Base-by-base conservation (phyloP, 345 rosid species). In the Passiflora organensis region DNA sequence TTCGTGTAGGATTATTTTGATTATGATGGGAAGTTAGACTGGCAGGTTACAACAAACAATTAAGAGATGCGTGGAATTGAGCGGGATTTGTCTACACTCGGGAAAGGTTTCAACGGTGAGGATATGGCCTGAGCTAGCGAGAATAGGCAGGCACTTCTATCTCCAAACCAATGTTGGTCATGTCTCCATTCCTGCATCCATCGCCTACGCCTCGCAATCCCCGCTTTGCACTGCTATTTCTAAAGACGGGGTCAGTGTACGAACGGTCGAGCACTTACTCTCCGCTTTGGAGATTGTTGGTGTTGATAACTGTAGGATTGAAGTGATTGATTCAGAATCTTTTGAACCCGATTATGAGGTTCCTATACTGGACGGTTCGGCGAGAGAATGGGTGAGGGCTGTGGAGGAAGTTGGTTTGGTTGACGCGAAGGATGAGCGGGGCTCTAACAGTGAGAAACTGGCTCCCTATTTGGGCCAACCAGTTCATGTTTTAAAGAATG, bases 361-460 rank as follows among this genome's bases (percentile, higher is more conserved):
- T 69, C 98, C 96, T 17, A 75, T 87, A 60, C 74, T 84, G 50
- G 96, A 91, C 74, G 98, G 96, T 28, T 91, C 96, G 53, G 96
- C 98, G 0, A 69, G 73, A 58, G 68, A 73, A 36, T 91, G 96
- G 98, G 78, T 77, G 25, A 78, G 82, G 43, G 85, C 76, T 2
- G 79, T 91, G 42, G 77, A 79, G 52, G 58, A 67, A 39, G 87
- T 73, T 67, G 91, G 98, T 18, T 18, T 78, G 56, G 63, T 63
- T 42, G 78, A 43, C 41, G 88, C 98, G 8, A 65, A 53, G 51
- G 88, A 79, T 73, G 62, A 50, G 45, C 13, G 5, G 51, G 90
- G 90, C 11, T 66, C 78, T 55, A 74, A 9, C 55, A 63, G 64
- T 39, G 83, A 74, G 67, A 79, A 76, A 53, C 45, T 91, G 77